Base-by-base conservation (phyloP, 176 grass and related monocot species). In the Oryza officinalis region DNA sequence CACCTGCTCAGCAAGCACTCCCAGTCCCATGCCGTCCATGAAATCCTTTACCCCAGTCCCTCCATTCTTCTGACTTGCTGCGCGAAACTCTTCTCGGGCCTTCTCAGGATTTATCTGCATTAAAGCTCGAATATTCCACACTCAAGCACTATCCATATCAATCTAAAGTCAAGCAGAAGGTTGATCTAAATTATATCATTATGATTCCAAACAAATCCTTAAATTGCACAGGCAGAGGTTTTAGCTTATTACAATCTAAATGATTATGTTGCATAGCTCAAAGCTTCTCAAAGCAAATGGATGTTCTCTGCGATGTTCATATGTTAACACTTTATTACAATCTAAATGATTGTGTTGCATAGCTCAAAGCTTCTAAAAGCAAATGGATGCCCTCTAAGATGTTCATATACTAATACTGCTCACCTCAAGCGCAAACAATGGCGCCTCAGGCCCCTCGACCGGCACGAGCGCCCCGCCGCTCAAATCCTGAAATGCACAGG, bases 21-120 rank as follows among this genome's bases (percentile, higher is more conserved):
- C 96, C 73, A 99, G 89, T 37, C 96, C 96, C 96, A 99, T 94
- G 75, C 89, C 90, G 13, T 99, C 96, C 96, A 99, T 96, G 72
- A 99, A 94, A 90, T 99, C 96, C 85, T 99, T 92, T 32, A 96
- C 91, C 3, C 96, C 96, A 14, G 83, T 89, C 15, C 91, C 92
- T 65, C 96, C 96, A 86, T 80, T 98, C 59, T 81, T 64, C 85
- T 99, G 91, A 87, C 64, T 96, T 75, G 84, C 81, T 65, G 87
- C 25, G n/a, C 89, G 89, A 78, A 96, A 99, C 33, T 96, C 96
- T 83, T 99, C 93, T 25, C 89, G 92, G 46, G 91, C 86, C 80
- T 94, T 96, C 69, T 99, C 93, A 44, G 96, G 96, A 86, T 96
- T 99, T 85, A 96, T 95, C 96, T 98, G 88, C 28, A 79, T 75